Conservation (phyloP, 305 asterid genomes). For the Andrographis paniculata region DNA sequence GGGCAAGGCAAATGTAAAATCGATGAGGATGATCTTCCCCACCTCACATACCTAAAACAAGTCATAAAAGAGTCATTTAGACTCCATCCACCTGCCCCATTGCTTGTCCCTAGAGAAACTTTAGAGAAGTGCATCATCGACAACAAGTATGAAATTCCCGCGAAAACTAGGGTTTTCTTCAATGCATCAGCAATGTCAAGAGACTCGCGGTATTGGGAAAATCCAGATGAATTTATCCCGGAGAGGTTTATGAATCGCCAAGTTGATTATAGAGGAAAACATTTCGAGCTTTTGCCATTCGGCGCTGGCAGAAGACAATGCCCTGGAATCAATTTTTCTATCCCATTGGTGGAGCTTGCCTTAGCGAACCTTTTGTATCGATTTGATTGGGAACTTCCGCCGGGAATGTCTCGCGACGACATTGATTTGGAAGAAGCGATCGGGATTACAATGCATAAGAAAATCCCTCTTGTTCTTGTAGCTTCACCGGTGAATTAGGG, state of each 20-base stretch:
- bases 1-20: slow-evolving; percentile 14
- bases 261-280: slow-evolving; percentile 42
- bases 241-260: slow-evolving; percentile 33
- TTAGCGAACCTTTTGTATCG: slow-evolving; percentile 41
- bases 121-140: slow-evolving; percentile 18
- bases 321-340: slow-evolving; percentile 41
- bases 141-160: slow-evolving; percentile 30
- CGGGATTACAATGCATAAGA: slow-evolving; percentile 36
- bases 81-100: slow-evolving; percentile 50
- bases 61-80: slow-evolving; percentile 45
- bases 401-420: slow-evolving; percentile 24
- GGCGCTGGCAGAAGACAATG: slow-evolving; percentile 52
- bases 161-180: slow-evolving; percentile 32
- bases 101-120: slow-evolving; percentile 40
- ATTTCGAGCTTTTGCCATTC: slow-evolving; percentile 44
- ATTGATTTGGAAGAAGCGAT: slow-evolving; percentile 35
- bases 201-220: slow-evolving; percentile 35
- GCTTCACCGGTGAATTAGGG: slow-evolving; percentile 11
- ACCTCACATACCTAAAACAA: slow-evolving; percentile 32
- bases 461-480: slow-evolving; percentile 27
- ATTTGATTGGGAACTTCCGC: slow-evolving; percentile 48
- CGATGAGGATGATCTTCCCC: slow-evolving; percentile 24
- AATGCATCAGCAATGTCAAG: slow-evolving; percentile 34
- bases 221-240: slow-evolving; percentile 37
- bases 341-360: slow-evolving; percentile 39